Evolutionary conservation across 2,329 filamentous ascomycete species (phyloP).

Genomic region (Fusarium scirpi): DNA sequence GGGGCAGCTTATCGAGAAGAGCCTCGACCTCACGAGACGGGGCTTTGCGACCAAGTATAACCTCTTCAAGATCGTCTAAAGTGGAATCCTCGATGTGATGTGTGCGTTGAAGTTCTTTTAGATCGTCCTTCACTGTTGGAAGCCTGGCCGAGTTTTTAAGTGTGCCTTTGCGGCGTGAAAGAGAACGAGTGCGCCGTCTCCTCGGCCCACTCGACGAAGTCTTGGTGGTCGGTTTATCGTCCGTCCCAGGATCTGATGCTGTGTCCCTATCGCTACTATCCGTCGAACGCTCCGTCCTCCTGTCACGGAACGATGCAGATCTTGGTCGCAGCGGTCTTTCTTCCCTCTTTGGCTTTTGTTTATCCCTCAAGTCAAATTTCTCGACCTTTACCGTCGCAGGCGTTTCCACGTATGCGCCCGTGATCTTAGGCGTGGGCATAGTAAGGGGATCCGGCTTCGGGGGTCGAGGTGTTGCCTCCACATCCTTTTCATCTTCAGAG

Average conservation of each 20-base stretch:
- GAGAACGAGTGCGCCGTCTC: conserved; percentile 53
- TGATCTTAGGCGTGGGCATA: conserved; percentile 66
- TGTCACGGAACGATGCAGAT: conserved; percentile 43
- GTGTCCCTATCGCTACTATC: conserved; percentile 48
- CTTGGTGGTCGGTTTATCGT: conserved; percentile 40
- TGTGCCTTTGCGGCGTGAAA: conserved; percentile 59
- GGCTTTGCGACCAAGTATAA: conserved; percentile 57
- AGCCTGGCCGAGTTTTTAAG: conserved; percentile 66
- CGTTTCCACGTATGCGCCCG: conserved; percentile 69
- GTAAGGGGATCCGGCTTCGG: conserved; percentile 59
- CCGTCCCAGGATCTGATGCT: conserved; percentile 50
- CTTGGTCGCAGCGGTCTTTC: conserved; percentile 21
- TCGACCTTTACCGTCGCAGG: conserved; percentile 61
- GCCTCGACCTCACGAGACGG: conserved; percentile 43
- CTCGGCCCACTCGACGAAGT: conserved; percentile 43
- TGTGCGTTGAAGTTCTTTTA: conserved; percentile 63
- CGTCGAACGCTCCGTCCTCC: conserved; percentile 40
- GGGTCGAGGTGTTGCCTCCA: conserved; percentile 62
- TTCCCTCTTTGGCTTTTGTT: conserved; percentile 35
- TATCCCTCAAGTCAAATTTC: conserved; percentile 43
- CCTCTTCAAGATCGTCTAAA: conserved; percentile 67
- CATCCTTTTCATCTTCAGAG: conserved; percentile 48
- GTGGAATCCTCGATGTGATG: conserved; percentile 71
- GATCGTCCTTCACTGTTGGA: conserved; percentile 67
- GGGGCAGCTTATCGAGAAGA: conserved; percentile 44